Percentiles rank a stretch among this genome's conserved stretches.
These are phyloP conservation scores for Pleurotus pulmonarius DNA, from an alignment of 768 basidiomycete species.

Conservation along the genomic window DNA sequence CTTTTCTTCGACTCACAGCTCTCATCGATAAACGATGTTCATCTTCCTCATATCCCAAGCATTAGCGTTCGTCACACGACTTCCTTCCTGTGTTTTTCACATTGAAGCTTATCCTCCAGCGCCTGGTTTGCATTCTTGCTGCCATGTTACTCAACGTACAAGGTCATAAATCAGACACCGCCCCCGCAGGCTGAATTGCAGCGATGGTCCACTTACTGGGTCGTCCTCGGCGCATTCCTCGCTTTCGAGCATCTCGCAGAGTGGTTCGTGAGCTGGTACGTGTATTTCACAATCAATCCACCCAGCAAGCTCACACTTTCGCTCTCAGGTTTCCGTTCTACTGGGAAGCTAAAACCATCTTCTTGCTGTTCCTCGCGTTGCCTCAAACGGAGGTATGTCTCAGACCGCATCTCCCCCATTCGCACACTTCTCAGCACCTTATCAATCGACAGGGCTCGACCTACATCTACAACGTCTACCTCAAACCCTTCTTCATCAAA, in stretches of 20 bases:
- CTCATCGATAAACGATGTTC: conserved; percentile 35
- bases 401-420: conserved; percentile 4
- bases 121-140: conserved; percentile 71
- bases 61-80: conserved; percentile 33
- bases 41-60: conserved; percentile 45
- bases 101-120: conserved; percentile 26
- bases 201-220: conserved; percentile 61
- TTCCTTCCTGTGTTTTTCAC: background rate
- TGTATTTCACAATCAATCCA: conserved; percentile 11
- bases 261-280: conserved; percentile 64
- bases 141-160: conserved; percentile 64
- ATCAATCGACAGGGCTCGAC: conserved; percentile 51
- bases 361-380: conserved; percentile 63
- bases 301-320: conserved; percentile 9
- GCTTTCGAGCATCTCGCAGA: conserved; percentile 62
- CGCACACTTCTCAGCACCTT: conserved; percentile 7
- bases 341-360: conserved; percentile 67
- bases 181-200: conserved; percentile 50
- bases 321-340: conserved; percentile 67
- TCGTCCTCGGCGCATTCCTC: conserved; percentile 54
- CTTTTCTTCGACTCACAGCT: no score
- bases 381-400: conserved; percentile 61
- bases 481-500: conserved; percentile 56
- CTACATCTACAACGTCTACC: conserved; percentile 55
- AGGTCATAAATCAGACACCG: conserved; percentile 55